These are phyloP conservation scores for Aspergillus flavus DNA, from an alignment of 2,329 filamentous ascomycete genomes.

Conservation along the genomic window DNA sequence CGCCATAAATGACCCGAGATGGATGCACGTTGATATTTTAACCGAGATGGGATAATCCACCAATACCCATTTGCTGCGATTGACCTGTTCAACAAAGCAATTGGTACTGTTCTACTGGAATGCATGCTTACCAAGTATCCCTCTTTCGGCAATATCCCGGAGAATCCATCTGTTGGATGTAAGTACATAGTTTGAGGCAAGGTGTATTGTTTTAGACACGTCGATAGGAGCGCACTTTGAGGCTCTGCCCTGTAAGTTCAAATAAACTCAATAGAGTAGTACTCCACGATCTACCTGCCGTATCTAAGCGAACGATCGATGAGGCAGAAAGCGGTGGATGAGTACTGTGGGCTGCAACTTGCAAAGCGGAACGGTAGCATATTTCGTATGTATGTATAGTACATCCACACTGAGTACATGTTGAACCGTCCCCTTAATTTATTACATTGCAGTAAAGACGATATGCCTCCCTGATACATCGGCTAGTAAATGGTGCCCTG, in stretches of 20 bases:
- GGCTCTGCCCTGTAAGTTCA: background rate
- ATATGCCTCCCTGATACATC: too few relatives aligned
- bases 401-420: too few relatives aligned
- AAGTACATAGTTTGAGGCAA: background rate
- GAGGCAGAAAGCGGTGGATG: background rate
- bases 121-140: background rate
- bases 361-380: background rate
- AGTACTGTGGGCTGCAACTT: background rate
- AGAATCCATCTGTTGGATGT: background rate
- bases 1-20: background rate
- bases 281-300: background rate
- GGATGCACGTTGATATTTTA: background rate
- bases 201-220: background rate
- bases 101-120: too few relatives aligned
- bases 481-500: too few relatives aligned
- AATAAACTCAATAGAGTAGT: background rate
- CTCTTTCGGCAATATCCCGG: background rate
- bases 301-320: background rate
- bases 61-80: background rate
- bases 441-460: too few relatives aligned
- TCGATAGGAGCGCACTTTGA: background rate
- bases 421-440: too few relatives aligned
- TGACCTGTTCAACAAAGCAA: background rate
- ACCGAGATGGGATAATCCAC: background rate
- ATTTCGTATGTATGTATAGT: too few relatives aligned